Base-by-base conservation (phyloP, 1,139 yeast species). In the Magnusiomyces sp. region DNA sequence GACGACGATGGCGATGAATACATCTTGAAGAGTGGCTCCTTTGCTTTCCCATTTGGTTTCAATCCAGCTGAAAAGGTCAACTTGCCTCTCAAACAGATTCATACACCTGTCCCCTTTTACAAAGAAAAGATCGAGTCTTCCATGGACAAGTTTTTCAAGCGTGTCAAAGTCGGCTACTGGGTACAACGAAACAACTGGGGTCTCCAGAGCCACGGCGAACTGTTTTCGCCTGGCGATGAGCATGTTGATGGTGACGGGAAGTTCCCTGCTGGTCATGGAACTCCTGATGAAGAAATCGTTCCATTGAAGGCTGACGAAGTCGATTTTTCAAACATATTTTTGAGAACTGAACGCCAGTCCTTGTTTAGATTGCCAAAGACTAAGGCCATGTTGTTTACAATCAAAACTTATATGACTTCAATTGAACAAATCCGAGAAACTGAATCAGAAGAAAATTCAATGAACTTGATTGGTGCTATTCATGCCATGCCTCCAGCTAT, bases 31-130 rank as follows among this genome's bases (percentile, higher is more conserved):
- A 84, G 78, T 0, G 87, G 86, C 0, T 69, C 79, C 0, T 76
- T 82, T 60, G 80, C 80, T 2, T 83, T 82, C 67, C 89, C 94
- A 0, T 81, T 85, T 2, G 94, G 92, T 0, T 85, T 85, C 62
- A 76, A 81, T 56, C 92, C 90, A 1, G 59, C 63, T 6, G 73
- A 70, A 39, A 74, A 83, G 52, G 72, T 82, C 59, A 71, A 65
- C 53, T 51, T 53, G 37, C 57, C 63, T n/a, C 60, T 68, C 29
- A 55, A 58, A 27, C 68, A 62, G 33, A 74, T 81, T 43, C 88
- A 82, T 57, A 73, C 67, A 14, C 87, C 87, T 0, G 81, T 82
- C 27, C 88, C 88, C 0, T 74, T 76, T 7, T 81, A 81, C 59
- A 70, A 72, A 51, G 63, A 71, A 41, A 78, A 76, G 56, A 69